These are phyloP conservation scores for Claviceps sp. DNA, from an alignment of 2,329 filamentous ascomycete species.

Conservation along the genomic window DNA sequence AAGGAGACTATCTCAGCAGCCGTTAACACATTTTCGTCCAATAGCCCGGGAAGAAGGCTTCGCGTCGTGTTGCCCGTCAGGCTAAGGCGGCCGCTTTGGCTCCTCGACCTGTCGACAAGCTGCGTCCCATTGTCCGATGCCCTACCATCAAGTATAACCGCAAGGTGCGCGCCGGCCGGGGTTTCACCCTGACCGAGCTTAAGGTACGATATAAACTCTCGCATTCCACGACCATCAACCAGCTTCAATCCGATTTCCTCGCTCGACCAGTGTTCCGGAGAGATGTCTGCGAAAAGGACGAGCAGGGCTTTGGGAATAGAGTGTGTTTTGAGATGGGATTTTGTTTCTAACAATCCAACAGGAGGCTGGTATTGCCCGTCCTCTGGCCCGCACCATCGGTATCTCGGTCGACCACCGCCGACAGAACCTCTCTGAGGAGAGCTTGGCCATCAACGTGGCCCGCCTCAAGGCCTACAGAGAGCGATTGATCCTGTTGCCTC, in stretches of 20 bases:
- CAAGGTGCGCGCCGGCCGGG: constrained; percentile 87
- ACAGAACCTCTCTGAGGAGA: constrained; percentile 94
- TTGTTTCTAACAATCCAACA: constrained; percentile 28
- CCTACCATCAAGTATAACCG: constrained; percentile 99
- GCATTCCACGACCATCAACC: neutral
- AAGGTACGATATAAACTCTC: constrained; percentile 53
- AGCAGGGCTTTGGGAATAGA: neutral
- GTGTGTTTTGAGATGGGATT: neutral
- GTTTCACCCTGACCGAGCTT: constrained; percentile 93
- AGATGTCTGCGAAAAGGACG: neutral
- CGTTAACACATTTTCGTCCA: constrained; percentile 1
- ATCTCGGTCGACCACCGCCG: constrained; percentile 94
- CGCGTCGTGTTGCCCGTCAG: constrained; percentile 80
- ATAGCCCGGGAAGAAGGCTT: constrained; percentile 90
- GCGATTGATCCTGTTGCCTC: constrained; percentile 94
- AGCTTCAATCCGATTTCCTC: neutral
- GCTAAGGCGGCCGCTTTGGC: constrained; percentile 91
- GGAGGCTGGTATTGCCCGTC: constrained; percentile 92
- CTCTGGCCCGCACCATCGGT: constrained; percentile 88
- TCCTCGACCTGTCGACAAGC: constrained; percentile 92
- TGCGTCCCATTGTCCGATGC: constrained; percentile 93
- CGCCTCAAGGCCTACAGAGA: constrained; percentile 97
- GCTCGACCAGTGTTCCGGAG: neutral
- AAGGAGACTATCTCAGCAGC: neutral
- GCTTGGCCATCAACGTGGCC: constrained; percentile 84